Conservation (phyloP, 2,329 filamentous ascomycete genomes). For the Gnomoniopsis smithogilvyi region DNA sequence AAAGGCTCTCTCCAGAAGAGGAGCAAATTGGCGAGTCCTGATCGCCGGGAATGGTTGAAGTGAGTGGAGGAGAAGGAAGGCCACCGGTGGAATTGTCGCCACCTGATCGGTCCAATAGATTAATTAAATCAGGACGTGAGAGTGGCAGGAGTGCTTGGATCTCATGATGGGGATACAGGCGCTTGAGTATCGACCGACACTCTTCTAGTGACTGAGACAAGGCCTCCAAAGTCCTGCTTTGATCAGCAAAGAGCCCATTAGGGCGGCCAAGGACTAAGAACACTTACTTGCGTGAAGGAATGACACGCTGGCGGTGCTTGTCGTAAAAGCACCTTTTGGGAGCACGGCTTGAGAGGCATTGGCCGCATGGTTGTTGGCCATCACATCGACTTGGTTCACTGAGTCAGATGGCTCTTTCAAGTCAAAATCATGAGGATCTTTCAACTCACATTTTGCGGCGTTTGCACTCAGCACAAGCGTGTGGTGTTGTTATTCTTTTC, state of each 20-base stretch:
- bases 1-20: conserved; percentile 46
- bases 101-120: conserved; percentile 47
- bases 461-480: conserved; percentile 75
- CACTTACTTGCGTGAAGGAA: conserved; percentile 73
- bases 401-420: conserved; percentile 24
- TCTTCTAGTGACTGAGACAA: conserved; percentile 64
- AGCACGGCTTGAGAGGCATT: conserved; percentile 78
- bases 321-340: conserved; percentile 78
- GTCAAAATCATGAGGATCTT: not conserved
- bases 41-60: conserved; percentile 45
- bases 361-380: conserved; percentile 76
- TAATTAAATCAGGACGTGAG: conserved; percentile 57
- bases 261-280: not conserved
- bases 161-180: conserved; percentile 58
- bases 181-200: conserved; percentile 59
- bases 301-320: conserved; percentile 72
- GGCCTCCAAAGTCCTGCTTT: conserved; percentile 53
- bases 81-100: conserved; percentile 36
- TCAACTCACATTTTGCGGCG: conserved; percentile 66
- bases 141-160: conserved; percentile 49
- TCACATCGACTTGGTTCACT: conserved; percentile 59
- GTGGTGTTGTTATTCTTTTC: conserved; percentile 53
- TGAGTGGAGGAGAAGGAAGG: conserved; percentile 52
- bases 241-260: conserved; percentile 21
- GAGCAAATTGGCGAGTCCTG: conserved; percentile 47